Conservation (phyloP, 768 basidiomycete species). For the Leucosporidium yakuticum region DNA sequence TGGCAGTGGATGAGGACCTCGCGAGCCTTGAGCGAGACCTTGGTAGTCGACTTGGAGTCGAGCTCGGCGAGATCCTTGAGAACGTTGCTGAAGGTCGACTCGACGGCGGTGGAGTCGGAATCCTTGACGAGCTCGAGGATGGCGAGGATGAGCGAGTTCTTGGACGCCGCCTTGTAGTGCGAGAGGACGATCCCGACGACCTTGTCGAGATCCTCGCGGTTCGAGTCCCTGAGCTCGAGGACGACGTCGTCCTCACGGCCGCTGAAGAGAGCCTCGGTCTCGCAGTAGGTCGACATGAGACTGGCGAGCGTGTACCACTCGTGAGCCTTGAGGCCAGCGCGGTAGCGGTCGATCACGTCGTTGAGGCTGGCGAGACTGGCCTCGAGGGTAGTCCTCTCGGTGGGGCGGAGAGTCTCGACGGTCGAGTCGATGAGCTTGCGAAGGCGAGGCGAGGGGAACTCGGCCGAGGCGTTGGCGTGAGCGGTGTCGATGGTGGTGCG, state of each 20-base stretch:
- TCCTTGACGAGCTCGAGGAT: constrained; percentile 86
- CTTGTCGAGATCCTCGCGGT: constrained; percentile 86
- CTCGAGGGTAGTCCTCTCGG: constrained; percentile 75
- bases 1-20: constrained; percentile 94
- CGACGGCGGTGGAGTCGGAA: constrained; percentile 67
- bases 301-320: constrained; percentile 70
- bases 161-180: constrained; percentile 90
- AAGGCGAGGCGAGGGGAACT: constrained; percentile 84
- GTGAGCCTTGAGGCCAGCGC: constrained; percentile 75
- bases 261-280: constrained; percentile 86
- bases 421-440: constrained; percentile 79
- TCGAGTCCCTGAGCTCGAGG: constrained; percentile 77
- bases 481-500: constrained; percentile 69
- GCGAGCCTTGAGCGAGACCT: constrained; percentile 87
- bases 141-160: constrained; percentile 77
- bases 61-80: constrained; percentile 74
- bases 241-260: constrained; percentile 91
- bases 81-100: constrained; percentile 67
- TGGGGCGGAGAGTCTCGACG: constrained; percentile 68
- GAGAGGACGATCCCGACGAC: constrained; percentile 82
- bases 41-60: constrained; percentile 88
- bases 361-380: constrained; percentile 63
- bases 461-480: constrained; percentile 60
- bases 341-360: constrained; percentile 71
- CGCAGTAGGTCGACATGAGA: constrained; percentile 70